Conservation (phyloP, 352 stramenopile genomes). For the Peronosclerospora sorghi region DNA sequence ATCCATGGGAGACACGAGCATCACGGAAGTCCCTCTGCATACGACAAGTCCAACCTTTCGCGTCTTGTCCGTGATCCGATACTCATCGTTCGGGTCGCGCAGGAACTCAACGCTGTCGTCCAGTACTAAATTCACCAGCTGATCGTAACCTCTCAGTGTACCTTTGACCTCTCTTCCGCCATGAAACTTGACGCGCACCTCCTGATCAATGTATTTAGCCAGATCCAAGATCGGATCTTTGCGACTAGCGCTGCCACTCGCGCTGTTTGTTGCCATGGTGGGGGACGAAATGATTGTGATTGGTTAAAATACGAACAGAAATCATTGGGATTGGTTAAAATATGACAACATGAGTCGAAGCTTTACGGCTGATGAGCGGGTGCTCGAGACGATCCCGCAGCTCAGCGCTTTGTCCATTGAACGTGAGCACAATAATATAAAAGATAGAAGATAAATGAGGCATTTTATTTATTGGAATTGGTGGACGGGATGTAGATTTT, state of each 20-base stretch:
- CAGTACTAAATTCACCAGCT: conserved; percentile 95
- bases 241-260: conserved; percentile 20
- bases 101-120: conserved; percentile 94
- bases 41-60: conserved; percentile 90
- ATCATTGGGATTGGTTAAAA: conserved; percentile 12
- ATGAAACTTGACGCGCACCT: conserved; percentile 91
- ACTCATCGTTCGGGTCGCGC: conserved; percentile 85
- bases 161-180: conserved; percentile 88
- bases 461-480: not conserved
- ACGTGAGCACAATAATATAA: conserved; percentile 14
- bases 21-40: conserved; percentile 87
- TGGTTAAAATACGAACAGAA: conserved; percentile 16
- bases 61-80: conserved; percentile 84
- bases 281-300: conserved; percentile 7
- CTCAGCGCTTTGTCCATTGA: conserved; percentile 26
- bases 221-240: conserved; percentile 90
- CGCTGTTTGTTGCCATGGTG: conserved; percentile 48
- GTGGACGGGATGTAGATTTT: conserved; percentile 32
- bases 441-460: not conserved
- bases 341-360: conserved; percentile 24
- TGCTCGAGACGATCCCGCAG: conserved; percentile 35
- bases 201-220: conserved; percentile 90
- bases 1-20: conserved; percentile 86
- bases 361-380: conserved; percentile 49
- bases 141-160: conserved; percentile 92